These are phyloP conservation scores for Anisodus acutangulus DNA, from an alignment of 257 asterid genomes.

Conservation along the genomic window DNA sequence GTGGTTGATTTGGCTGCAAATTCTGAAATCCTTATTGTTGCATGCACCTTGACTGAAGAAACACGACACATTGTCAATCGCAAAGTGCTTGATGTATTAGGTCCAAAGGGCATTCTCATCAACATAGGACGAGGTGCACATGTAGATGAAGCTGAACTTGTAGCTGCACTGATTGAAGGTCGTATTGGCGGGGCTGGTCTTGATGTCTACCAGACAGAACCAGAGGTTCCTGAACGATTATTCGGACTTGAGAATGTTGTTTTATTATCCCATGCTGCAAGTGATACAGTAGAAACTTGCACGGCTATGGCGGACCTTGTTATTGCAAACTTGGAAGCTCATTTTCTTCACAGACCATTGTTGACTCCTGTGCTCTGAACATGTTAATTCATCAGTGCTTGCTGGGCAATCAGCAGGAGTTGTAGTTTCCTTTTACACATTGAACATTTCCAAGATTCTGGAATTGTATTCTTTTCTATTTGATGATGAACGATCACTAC, in stretches of 20 bases:
- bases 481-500: neutral
- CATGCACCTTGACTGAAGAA: constrained; percentile 66
- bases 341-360: constrained; percentile 63
- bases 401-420: neutral
- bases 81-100: constrained; percentile 67
- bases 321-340: constrained; percentile 67
- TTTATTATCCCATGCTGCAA: constrained; percentile 71
- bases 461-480: neutral
- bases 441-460: constrained; percentile 12
- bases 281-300: constrained; percentile 66
- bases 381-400: constrained; percentile 1
- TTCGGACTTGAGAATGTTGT: constrained; percentile 65
- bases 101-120: constrained; percentile 69
- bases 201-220: constrained; percentile 80
- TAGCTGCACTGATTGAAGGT: constrained; percentile 68
- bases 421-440: neutral
- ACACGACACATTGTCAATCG: constrained; percentile 64
- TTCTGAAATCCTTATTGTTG: constrained; percentile 61
- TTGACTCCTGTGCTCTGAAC: constrained; percentile 67
- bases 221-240: constrained; percentile 60
- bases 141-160: constrained; percentile 68
- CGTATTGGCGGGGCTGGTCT: constrained; percentile 90
- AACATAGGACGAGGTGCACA: constrained; percentile 76
- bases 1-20: constrained; percentile 58
- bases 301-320: constrained; percentile 79